Base-by-base conservation (phyloP, 2,329 filamentous ascomycete genomes). In the Phyllosticta capitalensis region DNA sequence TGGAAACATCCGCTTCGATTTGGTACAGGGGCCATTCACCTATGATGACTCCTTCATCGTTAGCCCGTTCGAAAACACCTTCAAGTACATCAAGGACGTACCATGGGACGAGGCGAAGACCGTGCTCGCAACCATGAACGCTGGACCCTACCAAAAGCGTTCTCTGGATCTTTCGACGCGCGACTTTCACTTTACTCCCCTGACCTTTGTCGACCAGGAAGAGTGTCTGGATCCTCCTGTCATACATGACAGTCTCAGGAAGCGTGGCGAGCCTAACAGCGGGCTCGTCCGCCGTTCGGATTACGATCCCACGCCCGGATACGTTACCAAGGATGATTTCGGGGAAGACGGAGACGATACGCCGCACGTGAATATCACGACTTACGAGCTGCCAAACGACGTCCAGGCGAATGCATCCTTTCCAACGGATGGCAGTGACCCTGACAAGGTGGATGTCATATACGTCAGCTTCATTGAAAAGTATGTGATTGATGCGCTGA, bases 1-100 rank as follows among this genome's bases (percentile, higher is more conserved):
- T 0, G 83, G 83, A 24, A 76, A 75, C 30, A 76, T 86, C 22
- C 80, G 83, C 2, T 86, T 85, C 65, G 83, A 87, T 64, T 70
- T 87, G 12, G 76, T 81, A 61, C 77, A 86, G 68, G 84, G 84
- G 0, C 81, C 82, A 0, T 87, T 86, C 66, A 85, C 83, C 0
- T 78, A 74, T 59, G 76, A 78, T 54, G 75, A 78, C 62, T 73
- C 71, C 10, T 83, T 80, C 68, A 83, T 83, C 63, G 79, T 83
- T 0, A 80, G 79, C 0, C 81, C 82, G 0, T 84, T 83, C 67
- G 67, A 69, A 5, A 78, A 83, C 54, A 69, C 74, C 1, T 83
- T 83, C 67, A 70, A 79, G 45, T 83, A 79, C 64, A 74, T 84
- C 28, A 72, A 79, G 0, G 73, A 80, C 28, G 80, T 83, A 4